A percentile compares a stretch with the other conserved stretches of the same genome.
Conservation (phyloP, 83 land plant genomes). For the Thuja plicata region DNA sequence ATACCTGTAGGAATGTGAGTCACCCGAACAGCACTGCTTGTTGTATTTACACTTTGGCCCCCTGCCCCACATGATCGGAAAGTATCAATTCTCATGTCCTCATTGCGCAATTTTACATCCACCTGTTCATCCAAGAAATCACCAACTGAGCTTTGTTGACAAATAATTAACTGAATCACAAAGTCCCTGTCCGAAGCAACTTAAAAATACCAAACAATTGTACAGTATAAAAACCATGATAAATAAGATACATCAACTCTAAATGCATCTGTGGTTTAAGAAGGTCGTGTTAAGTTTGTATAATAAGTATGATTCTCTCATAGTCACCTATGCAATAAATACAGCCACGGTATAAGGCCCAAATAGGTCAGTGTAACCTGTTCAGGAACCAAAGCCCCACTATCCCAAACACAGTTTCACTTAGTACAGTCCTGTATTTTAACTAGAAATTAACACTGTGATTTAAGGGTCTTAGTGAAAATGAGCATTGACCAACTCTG, state of each 20-base stretch:
- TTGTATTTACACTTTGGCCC: conserved; percentile 96
- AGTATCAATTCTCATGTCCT: conserved; percentile 88
- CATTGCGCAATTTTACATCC: conserved; percentile 86
- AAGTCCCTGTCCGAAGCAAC: not conserved
- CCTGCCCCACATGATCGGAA: conserved; percentile 96
- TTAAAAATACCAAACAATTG: not conserved
- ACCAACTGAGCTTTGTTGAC: not conserved
- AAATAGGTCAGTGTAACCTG: not conserved
- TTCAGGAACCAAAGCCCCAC: not conserved
- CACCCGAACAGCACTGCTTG: conserved; percentile 94
- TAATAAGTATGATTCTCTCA: not conserved
- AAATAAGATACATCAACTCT: not conserved
- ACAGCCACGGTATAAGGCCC: not conserved
- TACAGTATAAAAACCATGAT: not conserved
- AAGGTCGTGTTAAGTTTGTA: not conserved
- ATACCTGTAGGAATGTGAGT: conserved; percentile 89
- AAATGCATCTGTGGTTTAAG: not conserved
- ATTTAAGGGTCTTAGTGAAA: not conserved
- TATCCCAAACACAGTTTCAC: not conserved
- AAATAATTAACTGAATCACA: not conserved
- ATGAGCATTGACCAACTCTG: not conserved
- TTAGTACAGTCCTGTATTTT: not conserved
- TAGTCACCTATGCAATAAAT: not conserved
- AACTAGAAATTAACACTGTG: not conserved
- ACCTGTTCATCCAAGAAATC: conserved; percentile 46